Base-by-base conservation (phyloP, 192 early-diverging fungal species). In the Gaertneriomyces semiglobifer region DNA sequence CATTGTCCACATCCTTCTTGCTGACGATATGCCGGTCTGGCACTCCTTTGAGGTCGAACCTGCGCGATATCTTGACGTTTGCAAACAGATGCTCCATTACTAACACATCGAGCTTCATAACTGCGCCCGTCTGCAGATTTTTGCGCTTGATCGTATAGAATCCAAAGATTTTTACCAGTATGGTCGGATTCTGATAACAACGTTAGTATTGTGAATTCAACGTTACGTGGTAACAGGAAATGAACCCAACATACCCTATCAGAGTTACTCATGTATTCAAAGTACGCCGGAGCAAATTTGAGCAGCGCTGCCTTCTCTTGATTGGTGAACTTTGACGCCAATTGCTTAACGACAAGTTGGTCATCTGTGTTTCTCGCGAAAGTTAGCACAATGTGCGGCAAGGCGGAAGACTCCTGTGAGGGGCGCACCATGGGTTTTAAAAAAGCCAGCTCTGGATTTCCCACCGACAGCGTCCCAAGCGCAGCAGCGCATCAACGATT, bases 11-110 rank as follows among this genome's bases (percentile, higher is more conserved):
- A 39, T 71, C 56, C 66, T 66, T 72, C 7, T 60, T 79, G 68
- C 12, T 46, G 19, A 62, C 60, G 5, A 44, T 68, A 71, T 86
- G 84, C 53, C 86, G 81, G 61, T 89, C 86, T 44, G 82, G 81
- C 9, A 88, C 81, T 47, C 90, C 90, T 57, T 92, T 92, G 67
- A 92, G 63, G 65, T 92, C 90, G 65, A 91, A 92, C 19, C 75
- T 81, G 56, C 78, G 73, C 0, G 77, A 76, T 11, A 74, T 60
- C 20, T 76, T 79, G 10, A 82, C 74, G 39, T 54, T 47, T 12
- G 56, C 69, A 62, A 82, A 83, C 42, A 83, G 60, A 62, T 83
- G 72, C 58, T 83, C 81, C 81, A 83, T 83, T 5, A 81, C 75
- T 39, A 77, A 58, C 10, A 83, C 72, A 57, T 83, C 81, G 43